Conservation (phyloP, 805 yeast genomes). For the Osmozyma mogii region DNA sequence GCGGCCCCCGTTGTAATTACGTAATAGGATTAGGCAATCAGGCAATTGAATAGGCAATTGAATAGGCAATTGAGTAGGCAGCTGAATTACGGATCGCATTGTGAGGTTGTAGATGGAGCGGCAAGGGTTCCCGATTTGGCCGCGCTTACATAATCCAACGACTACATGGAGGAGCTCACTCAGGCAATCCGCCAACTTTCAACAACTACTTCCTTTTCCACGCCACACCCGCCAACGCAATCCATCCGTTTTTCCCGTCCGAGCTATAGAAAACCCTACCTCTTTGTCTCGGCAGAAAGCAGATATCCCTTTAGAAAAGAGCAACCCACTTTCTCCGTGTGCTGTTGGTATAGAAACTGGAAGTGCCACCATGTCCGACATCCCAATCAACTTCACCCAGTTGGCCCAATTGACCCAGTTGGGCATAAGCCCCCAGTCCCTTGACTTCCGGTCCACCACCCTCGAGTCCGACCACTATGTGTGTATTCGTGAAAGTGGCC, state of each 20-base stretch:
- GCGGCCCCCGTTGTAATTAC: conserved; percentile 34
- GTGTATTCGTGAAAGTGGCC: conserved; percentile 63
- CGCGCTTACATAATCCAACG: conserved; percentile 11
- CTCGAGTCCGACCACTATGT: conserved; percentile 89
- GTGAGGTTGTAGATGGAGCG: no score
- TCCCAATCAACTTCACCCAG: conserved; percentile 96
- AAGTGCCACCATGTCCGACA: conserved; percentile 38
- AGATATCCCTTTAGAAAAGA: no score
- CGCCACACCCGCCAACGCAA: neutral
- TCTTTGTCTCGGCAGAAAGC: no score
- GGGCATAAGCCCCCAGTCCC: conserved; percentile 77
- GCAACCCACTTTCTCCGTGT: conserved; percentile 1
- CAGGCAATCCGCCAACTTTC: no score
- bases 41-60: no score
- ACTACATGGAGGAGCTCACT: no score
- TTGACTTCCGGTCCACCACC: conserved; percentile 91
- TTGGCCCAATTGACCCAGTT: conserved; percentile 78
- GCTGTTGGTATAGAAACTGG: conserved; percentile 1
- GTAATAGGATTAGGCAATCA: no score
- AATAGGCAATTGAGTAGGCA: no score
- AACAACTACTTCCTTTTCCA: conserved; percentile 2
- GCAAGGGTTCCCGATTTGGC: no score
- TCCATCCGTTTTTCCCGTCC: no score
- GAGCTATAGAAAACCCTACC: no score
- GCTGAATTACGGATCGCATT: no score